Base-by-base conservation (phyloP, 805 yeast genomes). In the Priceomyces medius region DNA sequence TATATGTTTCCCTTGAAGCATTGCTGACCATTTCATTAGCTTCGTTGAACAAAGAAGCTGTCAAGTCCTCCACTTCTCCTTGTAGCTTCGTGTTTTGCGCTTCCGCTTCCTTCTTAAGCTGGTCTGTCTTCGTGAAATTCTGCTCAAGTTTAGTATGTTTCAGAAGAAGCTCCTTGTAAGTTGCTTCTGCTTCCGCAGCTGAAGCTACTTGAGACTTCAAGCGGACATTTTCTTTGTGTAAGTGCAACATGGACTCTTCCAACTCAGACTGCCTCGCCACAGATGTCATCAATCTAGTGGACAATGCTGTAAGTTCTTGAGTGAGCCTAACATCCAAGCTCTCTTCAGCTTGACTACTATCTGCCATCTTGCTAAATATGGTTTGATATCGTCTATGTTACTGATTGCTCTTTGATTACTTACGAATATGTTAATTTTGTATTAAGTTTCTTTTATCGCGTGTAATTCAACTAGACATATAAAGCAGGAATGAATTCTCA, bases 21-120 rank as follows among this genome's bases (percentile, higher is more conserved):
- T 81, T 79, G 37, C 84, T 79, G 5, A 88, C 96, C 87, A 87
- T 86, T 37, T 76, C 74, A 56, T 88, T 88, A 10, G 96, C 96
- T 56, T 88, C 93, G 47, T 79, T 84, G 56, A 88, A 88, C 23
- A 88, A 64, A 1, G 89, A 79, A 1, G 83, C 87, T 1, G 89
- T 79, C 35, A 88, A 63, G 29, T 87, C 95, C 55, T 86, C 93
- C 27, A 88, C 85, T 56, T 88, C 96, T 23, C 73, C 77, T 46
- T 83, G 78, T 38, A 88, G 63, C 43, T 75, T 73, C 35, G 75
- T 68, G 13, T 77, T 82, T 49, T 83, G 86, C 8, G 63, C 66
- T 48, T 82, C 84, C 0, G 88, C 83, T 6, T 59, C 66, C 7
- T 58, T 61, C 45, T 76, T 77, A 42, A 47, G 47, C 31, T 46